These are phyloP conservation scores for Trametes elegans DNA, from an alignment of 768 basidiomycete genomes.

Conservation along the genomic window DNA sequence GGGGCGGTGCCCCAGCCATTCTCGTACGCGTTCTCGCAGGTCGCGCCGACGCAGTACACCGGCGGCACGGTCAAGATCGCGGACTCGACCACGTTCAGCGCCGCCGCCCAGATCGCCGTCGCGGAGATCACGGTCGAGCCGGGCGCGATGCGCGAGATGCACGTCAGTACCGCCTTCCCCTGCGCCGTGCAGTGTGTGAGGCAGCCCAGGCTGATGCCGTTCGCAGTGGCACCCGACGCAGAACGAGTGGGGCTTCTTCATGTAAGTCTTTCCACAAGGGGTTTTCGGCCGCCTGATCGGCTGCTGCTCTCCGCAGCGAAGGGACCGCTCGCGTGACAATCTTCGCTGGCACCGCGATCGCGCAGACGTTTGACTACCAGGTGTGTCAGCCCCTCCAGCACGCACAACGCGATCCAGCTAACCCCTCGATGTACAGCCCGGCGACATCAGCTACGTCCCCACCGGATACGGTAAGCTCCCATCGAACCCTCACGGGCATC, in stretches of 20 bases:
- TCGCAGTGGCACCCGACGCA: constrained; percentile 70
- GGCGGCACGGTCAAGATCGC: constrained; percentile 52
- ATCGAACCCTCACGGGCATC: neutral
- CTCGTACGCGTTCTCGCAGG: constrained; percentile 46
- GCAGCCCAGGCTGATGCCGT: too few species aligned
- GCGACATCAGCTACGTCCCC: constrained; percentile 50
- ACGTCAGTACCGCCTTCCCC: constrained; percentile 37
- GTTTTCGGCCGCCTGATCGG: neutral
- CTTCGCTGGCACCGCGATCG: constrained; percentile 51
- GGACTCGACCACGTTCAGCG: constrained; percentile 48
- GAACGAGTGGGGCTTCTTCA: constrained; percentile 60
- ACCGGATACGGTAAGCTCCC: constrained; percentile 43
- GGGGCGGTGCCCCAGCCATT: constrained; percentile 42
- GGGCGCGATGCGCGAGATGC: constrained; percentile 57
- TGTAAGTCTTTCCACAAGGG: constrained; percentile 37
- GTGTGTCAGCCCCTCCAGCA: too few species aligned
- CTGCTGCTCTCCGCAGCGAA: constrained; percentile 35
- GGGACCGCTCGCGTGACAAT: constrained; percentile 54
- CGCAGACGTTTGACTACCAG: constrained; percentile 57
- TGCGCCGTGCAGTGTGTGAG: neutral
- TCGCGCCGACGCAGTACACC: constrained; percentile 39
- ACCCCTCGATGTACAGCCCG: too few species aligned
- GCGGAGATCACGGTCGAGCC: constrained; percentile 57
- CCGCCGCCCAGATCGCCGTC: constrained; percentile 47
- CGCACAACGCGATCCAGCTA: too few species aligned